Conservation (phyloP, 148 eudicot genomes). For the Beta vulgaris region DNA sequence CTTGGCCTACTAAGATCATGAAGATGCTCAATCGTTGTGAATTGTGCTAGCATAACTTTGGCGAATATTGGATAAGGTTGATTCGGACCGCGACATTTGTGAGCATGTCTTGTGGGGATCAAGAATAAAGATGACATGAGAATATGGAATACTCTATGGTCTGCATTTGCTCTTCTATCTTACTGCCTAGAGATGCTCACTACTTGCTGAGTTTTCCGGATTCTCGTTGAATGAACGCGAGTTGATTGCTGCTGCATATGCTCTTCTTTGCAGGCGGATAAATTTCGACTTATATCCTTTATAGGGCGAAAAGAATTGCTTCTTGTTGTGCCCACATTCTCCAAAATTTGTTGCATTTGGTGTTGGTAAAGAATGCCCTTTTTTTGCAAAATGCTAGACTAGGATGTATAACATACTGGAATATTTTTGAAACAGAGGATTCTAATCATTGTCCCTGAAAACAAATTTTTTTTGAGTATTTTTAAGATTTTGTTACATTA, state of each 20-base stretch:
- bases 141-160: not conserved
- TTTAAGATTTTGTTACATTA: no score
- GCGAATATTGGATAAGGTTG: not conserved
- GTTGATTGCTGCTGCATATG: conserved; percentile 1
- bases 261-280: not conserved
- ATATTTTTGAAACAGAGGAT: not conserved
- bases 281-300: not conserved
- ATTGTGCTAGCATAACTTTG: not conserved
- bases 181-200: conserved; percentile 22
- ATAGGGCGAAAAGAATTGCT: conserved; percentile 13
- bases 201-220: not conserved
- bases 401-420: not conserved
- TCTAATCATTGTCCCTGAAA: no score
- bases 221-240: not conserved
- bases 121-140: not conserved
- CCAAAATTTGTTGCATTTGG: not conserved
- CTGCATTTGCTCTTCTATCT: not conserved
- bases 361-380: not conserved
- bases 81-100: not conserved
- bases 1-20: not conserved
- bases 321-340: conserved; percentile 17
- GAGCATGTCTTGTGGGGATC: conserved; percentile 6
- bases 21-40: not conserved
- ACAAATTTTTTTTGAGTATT: no score
- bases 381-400: not conserved